These are phyloP conservation scores for Glaciozyma martinii DNA, from an alignment of 768 basidiomycete species.

Conservation along the genomic window DNA sequence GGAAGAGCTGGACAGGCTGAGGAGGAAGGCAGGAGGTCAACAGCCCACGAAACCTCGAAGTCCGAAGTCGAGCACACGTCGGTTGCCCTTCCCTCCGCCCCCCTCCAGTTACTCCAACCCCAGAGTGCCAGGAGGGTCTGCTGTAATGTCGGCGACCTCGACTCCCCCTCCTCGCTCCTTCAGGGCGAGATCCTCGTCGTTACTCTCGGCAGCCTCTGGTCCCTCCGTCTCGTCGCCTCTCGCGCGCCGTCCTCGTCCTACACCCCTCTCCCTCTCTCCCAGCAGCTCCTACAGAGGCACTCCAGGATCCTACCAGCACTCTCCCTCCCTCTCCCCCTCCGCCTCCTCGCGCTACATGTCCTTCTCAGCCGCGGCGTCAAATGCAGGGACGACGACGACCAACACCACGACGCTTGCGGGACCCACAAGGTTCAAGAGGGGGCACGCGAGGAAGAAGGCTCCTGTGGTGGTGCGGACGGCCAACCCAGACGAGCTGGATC, in stretches of 20 bases:
- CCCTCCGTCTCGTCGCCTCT: conserved; percentile 1
- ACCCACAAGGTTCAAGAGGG: conserved; percentile 7
- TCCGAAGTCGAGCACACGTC: no score
- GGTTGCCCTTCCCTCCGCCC: no score
- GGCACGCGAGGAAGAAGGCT: conserved; percentile 14
- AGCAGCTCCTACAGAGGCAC: background rate
- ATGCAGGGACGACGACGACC: conserved; percentile 11
- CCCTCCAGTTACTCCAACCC: no score
- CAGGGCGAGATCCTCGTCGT: background rate
- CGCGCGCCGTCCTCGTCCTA: conserved; percentile 1
- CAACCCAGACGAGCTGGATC: conserved; percentile 25
- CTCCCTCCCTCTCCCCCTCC: background rate
- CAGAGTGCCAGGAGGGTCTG: background rate
- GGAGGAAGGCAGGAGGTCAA: no score
- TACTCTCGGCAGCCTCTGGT: background rate
- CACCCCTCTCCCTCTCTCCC: conserved; percentile 2
- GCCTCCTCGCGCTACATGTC: background rate
- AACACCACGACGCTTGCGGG: conserved; percentile 1
- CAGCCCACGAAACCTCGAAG: no score
- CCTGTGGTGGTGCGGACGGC: background rate
- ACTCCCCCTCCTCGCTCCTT: background rate
- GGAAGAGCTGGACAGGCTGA: no score
- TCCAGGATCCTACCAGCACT: background rate
- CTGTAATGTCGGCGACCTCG: background rate
- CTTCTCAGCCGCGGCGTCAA: conserved; percentile 1